These are phyloP conservation scores for Penicillium antarcticum DNA, from an alignment of 495 filamentous ascomycete species.

Conservation along the genomic window DNA sequence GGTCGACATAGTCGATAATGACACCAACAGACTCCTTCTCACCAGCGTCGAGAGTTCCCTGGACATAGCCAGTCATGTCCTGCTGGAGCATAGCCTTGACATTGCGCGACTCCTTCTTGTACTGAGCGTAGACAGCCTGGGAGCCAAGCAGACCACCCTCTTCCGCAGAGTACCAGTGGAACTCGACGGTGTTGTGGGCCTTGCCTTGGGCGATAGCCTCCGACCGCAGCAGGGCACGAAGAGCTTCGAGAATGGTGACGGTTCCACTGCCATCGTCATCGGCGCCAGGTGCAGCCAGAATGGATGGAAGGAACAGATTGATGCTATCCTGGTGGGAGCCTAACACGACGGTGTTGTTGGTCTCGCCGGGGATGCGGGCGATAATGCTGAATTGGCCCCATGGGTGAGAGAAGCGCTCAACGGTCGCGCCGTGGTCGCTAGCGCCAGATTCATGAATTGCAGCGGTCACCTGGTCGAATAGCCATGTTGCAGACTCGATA, in stretches of 20 bases:
- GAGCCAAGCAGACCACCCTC: conserved; percentile 85
- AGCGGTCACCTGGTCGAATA: conserved; percentile 68
- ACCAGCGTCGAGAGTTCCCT: conserved; percentile 79
- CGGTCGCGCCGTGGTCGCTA: conserved; percentile 60
- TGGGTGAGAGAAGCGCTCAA: conserved; percentile 70
- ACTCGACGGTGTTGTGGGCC: conserved; percentile 79
- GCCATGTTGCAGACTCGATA: conserved; percentile 85
- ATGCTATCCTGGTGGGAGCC: conserved; percentile 82
- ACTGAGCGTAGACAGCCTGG: conserved; percentile 83
- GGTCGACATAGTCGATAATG: conserved; percentile 89
- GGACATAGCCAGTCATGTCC: conserved; percentile 94
- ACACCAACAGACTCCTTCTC: conserved; percentile 85
- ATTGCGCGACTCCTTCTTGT: conserved; percentile 69
- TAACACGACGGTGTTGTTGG: conserved; percentile 76
- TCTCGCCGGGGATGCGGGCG: conserved; percentile 85
- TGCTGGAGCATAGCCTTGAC: conserved; percentile 98
- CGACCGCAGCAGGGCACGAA: conserved; percentile 60
- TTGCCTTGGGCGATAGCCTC: conserved; percentile 50
- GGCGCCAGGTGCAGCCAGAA: conserved; percentile 73
- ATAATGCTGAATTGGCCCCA: conserved; percentile 94
- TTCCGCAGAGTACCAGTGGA: conserved; percentile 94
- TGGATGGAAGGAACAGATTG: conserved; percentile 82
- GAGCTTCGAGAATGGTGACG: conserved; percentile 72
- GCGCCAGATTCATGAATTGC: conserved; percentile 71
- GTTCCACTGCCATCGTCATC: conserved; percentile 77